Evolutionary conservation across 2,329 filamentous ascomycete genomes (phyloP).

Genomic region (Epichloe uncinata): DNA sequence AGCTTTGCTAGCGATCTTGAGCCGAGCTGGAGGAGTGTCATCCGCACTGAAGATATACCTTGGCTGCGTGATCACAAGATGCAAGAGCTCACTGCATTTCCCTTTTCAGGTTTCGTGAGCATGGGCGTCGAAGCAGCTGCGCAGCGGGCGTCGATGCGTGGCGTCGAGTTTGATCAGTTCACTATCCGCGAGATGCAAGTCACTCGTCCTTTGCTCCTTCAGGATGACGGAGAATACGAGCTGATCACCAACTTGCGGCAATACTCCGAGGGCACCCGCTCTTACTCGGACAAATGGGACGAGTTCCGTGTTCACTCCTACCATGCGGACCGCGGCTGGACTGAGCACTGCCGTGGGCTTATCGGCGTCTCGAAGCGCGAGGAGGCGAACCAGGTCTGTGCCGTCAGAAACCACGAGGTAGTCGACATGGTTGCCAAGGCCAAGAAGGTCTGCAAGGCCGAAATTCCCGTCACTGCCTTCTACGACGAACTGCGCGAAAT

Average conservation of each 20-base stretch:
- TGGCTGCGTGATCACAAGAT: conserved; percentile 47
- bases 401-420: not conserved
- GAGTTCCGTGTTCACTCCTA: conserved; percentile 45
- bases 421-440: conserved; percentile 3
- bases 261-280: conserved; percentile 16
- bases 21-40: conserved; percentile 35
- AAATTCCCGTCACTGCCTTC: conserved; percentile 1
- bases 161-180: conserved; percentile 5
- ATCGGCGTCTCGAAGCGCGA: conserved; percentile 22
- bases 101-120: conserved; percentile 37
- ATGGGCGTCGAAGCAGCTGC: conserved; percentile 36
- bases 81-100: conserved; percentile 42
- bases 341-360: conserved; percentile 43
- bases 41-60: conserved; percentile 35
- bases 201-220: conserved; percentile 3
- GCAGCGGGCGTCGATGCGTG: conserved; percentile 19
- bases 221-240: conserved; percentile 13
- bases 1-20: conserved; percentile 31
- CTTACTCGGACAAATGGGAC: conserved; percentile 33
- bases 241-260: conserved; percentile 12
- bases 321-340: conserved; percentile 38
- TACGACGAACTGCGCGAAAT: conserved; percentile 14
- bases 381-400: not conserved
- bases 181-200: conserved; percentile 3
- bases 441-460: conserved; percentile 11